Base-by-base conservation (phyloP, 116 monocot genomes). In the Iris pallida region DNA sequence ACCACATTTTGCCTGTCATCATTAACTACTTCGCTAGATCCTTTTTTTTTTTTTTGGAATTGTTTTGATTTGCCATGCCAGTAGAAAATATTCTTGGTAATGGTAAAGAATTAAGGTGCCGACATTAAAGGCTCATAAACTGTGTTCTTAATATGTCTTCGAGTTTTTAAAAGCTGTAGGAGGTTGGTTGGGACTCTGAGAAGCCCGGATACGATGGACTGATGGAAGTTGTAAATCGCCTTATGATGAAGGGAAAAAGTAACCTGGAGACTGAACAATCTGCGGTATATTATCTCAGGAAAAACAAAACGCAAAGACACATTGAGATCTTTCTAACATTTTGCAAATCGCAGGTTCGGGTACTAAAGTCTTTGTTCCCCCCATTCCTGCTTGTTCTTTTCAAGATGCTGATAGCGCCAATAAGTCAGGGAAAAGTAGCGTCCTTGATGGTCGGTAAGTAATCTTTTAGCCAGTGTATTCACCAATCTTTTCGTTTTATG, bases 151-250 rank as follows among this genome's bases (percentile, higher is more conserved):
- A 59, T 47, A 75, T 45, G 8, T 72, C 5, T 49, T 68, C 17
- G n/a, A 76, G 53, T 20, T 75, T 75, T 72, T 70, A 75, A 81
- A 96, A 89, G 91, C 76, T 91, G 73, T 89, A 96, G 95, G 95
- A 96, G 74, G 86, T 91, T 61, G 86, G 86, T 65, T 91, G 91
- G 95, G 95, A 96, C 85, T 96, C 95, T 4, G 73, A 85, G 75
- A 96, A 86, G 57, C 80, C 80, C 30, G 86, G 91, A 49, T 96
- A 96, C 55, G 86, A 65, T 85, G 95, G 95, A 49, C 64, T 96
- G 19, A 89, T 96, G 46, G 95, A 96, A 79, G 86, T 91, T 77
- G 95, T 69, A 41, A 91, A 91, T 65, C 83, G 70, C 8, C 81
- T 95, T 69, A 86, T 96, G 86, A 47, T 66, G 64, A 96, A 91